Evolutionary conservation across 2,329 filamentous ascomycete genomes (phyloP), one percentile per base, ranked within the genome.

Genomic region (Cryphonectria naterciae): DNA sequence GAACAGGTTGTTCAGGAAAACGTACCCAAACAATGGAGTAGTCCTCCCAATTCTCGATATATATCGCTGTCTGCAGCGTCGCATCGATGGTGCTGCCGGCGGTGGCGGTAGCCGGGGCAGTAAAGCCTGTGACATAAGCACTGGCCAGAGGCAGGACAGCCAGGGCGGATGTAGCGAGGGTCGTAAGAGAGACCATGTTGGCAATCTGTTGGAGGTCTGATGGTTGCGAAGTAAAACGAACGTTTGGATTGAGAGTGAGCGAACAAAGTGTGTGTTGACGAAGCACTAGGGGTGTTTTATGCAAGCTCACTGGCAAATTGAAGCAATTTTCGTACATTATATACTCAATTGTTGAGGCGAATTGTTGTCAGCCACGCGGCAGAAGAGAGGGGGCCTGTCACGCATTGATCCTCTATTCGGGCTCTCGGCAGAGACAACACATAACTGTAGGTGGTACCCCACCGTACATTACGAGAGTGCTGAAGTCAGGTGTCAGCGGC

Each of bases 11-110:
- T 7, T 7, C 5, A 28, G 15, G 35, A 17, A 32, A 8, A 3
- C 39, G 5, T 64, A 64, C 78, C 77, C 77, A 80, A 54, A 77
- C 68, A 70, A 80, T 77, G 63, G 75, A 71, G 72, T 76, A 80
- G 74, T 80, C 78, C 68, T 77, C 74, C 74, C 74, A 79, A 76
- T 80, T 80, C 76, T 80, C 77, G 56, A 77, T 71, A 76, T 79
- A 80, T 73, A 76, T 77, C 28, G 76, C 67, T 22, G 77, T 78
- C 52, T 68, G 69, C 28, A 80, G 68, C 11, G 74, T 78, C 19
- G 72, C 77, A 2, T 71, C 74, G 56, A 80, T 69, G 65, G 67
- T 76, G 15, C 68, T 37, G 3, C 78, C 79, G 58, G 77, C 76
- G 3, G 64, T 69, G 6, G 74, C 77, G 6, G 70, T 74, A 0